Percentiles rank a stretch among this genome's conserved stretches.
phyloP scores from a whole-genome alignment of 208 protist species.

The Leishmania major region DNA sequence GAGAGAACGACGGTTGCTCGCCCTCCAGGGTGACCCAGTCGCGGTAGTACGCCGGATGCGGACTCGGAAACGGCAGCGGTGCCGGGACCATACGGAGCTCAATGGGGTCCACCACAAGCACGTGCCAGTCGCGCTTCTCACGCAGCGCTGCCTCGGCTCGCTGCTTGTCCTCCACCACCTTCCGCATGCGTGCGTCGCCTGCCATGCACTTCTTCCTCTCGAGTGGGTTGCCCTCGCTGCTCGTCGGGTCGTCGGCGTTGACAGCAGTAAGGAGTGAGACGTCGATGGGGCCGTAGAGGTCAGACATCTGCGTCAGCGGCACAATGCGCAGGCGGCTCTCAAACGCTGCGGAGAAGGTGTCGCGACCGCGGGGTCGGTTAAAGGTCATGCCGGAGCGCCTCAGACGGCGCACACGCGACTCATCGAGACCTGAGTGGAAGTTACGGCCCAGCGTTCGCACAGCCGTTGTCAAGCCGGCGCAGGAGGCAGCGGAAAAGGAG shows the following conservation, averaged over 20 bases:
- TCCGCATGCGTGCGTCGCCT: slow-evolving; percentile 33
- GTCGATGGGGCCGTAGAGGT: slow-evolving; percentile 36
- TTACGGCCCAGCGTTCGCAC: slow-evolving; percentile 17
- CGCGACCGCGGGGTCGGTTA: slow-evolving; percentile 81
- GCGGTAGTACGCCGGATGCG: slow-evolving; percentile 63
- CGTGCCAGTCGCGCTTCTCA: slow-evolving; percentile 39
- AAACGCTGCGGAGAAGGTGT: slow-evolving; percentile 73
- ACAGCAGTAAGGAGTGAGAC: slow-evolving; percentile 21
- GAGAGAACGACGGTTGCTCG: background rate
- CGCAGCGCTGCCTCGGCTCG: slow-evolving; percentile 23
- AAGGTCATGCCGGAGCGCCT: slow-evolving; percentile 66
- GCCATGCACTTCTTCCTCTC: slow-evolving; percentile 37
- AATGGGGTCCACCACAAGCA: slow-evolving; percentile 76
- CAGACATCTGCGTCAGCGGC: slow-evolving; percentile 29
- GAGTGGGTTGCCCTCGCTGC: slow-evolving; percentile 42
- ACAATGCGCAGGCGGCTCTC: slow-evolving; percentile 58
- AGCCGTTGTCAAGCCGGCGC: too few species aligned
- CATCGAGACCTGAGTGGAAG: slow-evolving; percentile 81
- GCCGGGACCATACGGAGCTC: slow-evolving; percentile 30
- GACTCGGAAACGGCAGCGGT: slow-evolving; percentile 54
- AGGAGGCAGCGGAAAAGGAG: background rate
- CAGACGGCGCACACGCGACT: slow-evolving; percentile 62
- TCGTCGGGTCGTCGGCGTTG: slow-evolving; percentile 35
- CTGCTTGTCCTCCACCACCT: slow-evolving; percentile 30
- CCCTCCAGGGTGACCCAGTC: slow-evolving; percentile 25